phyloP scores from a whole-genome alignment of 129 eudicot genomes.

The Saposhnikovia divaricata region DNA sequence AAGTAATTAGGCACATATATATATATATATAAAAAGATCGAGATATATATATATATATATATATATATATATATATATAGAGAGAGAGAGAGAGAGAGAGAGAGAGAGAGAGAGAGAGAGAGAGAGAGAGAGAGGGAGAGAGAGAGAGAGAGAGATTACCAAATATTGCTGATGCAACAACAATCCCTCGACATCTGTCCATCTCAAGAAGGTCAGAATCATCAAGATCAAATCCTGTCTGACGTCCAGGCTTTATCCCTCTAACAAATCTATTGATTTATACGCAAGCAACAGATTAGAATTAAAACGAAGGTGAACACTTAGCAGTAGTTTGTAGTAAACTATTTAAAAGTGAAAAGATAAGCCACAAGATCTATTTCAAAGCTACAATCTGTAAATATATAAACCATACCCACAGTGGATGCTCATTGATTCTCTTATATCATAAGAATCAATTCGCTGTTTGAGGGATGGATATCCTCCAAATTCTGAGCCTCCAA shows the following conservation, averaged over 20 bases:
- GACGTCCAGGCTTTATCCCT: conserved; percentile 73
- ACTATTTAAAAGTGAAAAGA: neutral
- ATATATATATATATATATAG: too few relatives aligned
- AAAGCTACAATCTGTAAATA: neutral
- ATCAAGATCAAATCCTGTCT: conserved; percentile 80
- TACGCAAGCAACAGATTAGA: neutral
- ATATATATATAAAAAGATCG: too few relatives aligned
- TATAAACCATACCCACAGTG: conserved; percentile 73
- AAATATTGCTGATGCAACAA: conserved; percentile 97
- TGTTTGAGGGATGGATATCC: conserved; percentile 86
- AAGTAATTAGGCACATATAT: neutral
- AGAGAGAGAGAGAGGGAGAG: too few relatives aligned
- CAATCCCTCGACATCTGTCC: conserved; percentile 80
- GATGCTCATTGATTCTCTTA: conserved; percentile 74
- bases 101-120: too few relatives aligned
- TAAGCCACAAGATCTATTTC: neutral
- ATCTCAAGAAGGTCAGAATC: conserved; percentile 83
- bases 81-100: too few relatives aligned
- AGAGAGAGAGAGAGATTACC: conserved; percentile 32
- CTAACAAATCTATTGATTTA: conserved; percentile 55
- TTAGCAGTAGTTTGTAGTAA: neutral
- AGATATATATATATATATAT: neutral
- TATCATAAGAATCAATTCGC: conserved; percentile 71
- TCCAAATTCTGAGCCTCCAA: conserved; percentile 97
- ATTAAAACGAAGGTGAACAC: neutral